Base-by-base conservation (phyloP, 2,329 filamentous ascomycete genomes). In the Neofusicoccum parvum region DNA sequence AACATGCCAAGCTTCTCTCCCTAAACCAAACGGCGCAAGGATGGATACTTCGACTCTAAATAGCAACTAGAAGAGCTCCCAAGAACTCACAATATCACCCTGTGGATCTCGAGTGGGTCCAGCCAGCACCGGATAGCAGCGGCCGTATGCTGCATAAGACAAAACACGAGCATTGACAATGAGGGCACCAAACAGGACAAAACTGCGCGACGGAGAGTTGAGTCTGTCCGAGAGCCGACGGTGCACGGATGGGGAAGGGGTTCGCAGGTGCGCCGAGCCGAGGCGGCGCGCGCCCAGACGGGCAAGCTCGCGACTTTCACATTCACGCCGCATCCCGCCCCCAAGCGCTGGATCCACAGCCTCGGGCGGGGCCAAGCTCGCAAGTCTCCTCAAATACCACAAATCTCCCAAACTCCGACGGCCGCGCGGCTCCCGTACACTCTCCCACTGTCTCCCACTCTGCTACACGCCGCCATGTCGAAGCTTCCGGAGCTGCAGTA, bases 401-500 rank as follows among this genome's bases (percentile, higher is more conserved):
- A 32, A 32, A 17, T 15, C n/a, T 46, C 56, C 39, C 41, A 17
- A 36, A 32, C 10, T 37, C n/a, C 32, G 11, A 34, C 27, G 27
- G 23, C 23, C 23, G 23, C 23, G 23, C 23, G 23, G 27, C 27
- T 32, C 41, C 39, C 15, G 23, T 9, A 12, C 7, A 34, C 12
- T 17, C 58, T 14, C 32, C n/a, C 43, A n/a, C 14, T 14, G 15
- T 23, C n/a, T 11, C 17, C 45, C 41, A 6, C 32, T 36, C 20
- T 32, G 1, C 49, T 27, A 48, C 60, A 67, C 49, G 62, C 71
- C 72, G 72, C 67, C 41, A 60, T 60, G 56, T 48, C 66, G 41
- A 58, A 70, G 17, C 68, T 78, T 7, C 73, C 75, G 11, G 64
- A 74, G 54, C 76, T 79, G 65, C 71, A 76, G 64, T 72, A 78